Evolutionary conservation across 805 yeast species (phyloP), one percentile per base, ranked within the genome.

Genomic region (Saccharomycopsis guyanensis): DNA sequence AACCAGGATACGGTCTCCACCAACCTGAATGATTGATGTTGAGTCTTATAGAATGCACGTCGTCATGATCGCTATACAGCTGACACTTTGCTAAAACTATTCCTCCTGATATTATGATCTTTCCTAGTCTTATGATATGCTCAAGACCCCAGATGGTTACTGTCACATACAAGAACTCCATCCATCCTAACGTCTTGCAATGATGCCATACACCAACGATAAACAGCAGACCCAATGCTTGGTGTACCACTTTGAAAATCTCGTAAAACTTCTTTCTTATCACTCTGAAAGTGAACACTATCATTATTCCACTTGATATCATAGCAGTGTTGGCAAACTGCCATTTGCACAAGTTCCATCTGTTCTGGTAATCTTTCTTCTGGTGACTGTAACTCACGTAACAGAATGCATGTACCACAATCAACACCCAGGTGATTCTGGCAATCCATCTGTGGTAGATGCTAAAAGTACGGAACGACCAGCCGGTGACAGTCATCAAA

Each of bases 151-250:
- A 72, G 7, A 71, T 53, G 1, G 56, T 59, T 6, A 64, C 48
- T 1, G 73, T 58, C 1, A 65, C 60, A 43, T 61, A 61, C 27
- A 71, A 55, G 68, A 70, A 69, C 25, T 64, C 66, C 47, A 59
- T 56, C 69, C 65, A 72, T 3, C 72, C 74, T 34, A 66, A 54
- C 12, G 69, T 66, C 46, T 61, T 53, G 42, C 78, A 69, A 52
- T 73, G 78, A 40, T 65, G 64, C 70, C 74, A 73, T 18, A 69
- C 59, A 6, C 73, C 71, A 42, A 65, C 59, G 12, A 72, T 59
- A 51, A 75, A 74, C 1, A 69, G 40, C 4, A 66, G 48, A 2
- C 70, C 68, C 38, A 73, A 45, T 1, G 66, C 34, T 29, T 70
- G 69, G 56, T 75, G 81, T 3, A 65, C 41, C 47, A 61, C 53